These are phyloP conservation scores for Calendula officinalis DNA, from an alignment of 129 eudicot species.

Conservation along the genomic window DNA sequence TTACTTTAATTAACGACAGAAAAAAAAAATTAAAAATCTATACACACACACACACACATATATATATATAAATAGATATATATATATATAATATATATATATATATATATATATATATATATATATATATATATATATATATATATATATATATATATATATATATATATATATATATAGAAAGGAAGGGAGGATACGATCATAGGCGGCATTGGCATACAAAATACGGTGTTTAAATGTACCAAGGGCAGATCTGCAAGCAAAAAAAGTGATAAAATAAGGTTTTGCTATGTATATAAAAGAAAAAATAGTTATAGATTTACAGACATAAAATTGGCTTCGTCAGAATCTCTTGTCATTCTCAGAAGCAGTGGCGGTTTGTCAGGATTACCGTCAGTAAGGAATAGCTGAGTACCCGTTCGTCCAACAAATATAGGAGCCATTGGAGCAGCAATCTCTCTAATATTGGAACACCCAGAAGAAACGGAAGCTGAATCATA, in stretches of 20 bases:
- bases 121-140: background rate
- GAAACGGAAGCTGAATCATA: constrained; percentile 83
- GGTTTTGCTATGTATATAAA: background rate
- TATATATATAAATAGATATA: background rate
- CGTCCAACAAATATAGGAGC: constrained; percentile 85
- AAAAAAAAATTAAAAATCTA: background rate
- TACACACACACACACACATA: background rate
- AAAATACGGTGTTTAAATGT: constrained; percentile 80
- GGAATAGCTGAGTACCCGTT: constrained; percentile 89
- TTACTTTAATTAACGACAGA: background rate
- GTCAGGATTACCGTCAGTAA: constrained; percentile 79
- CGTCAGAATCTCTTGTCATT: constrained; percentile 89
- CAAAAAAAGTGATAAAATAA: constrained; percentile 20
- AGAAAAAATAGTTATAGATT: background rate
- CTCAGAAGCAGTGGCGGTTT: constrained; percentile 82
- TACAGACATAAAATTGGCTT: constrained; percentile 82
- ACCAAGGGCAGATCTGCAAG: constrained; percentile 89
- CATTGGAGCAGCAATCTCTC: constrained; percentile 89
- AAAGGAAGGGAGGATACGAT: constrained; percentile 76
- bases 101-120: background rate
- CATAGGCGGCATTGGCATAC: constrained; percentile 91
- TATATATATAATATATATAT: background rate
- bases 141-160: background rate
- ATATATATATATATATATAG: background rate
- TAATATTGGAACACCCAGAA: constrained; percentile 77